Evolutionary conservation across 2,329 filamentous ascomycete genomes (phyloP), one percentile per base, ranked within the genome.

Genomic region (Scedosporium dehoogii): DNA sequence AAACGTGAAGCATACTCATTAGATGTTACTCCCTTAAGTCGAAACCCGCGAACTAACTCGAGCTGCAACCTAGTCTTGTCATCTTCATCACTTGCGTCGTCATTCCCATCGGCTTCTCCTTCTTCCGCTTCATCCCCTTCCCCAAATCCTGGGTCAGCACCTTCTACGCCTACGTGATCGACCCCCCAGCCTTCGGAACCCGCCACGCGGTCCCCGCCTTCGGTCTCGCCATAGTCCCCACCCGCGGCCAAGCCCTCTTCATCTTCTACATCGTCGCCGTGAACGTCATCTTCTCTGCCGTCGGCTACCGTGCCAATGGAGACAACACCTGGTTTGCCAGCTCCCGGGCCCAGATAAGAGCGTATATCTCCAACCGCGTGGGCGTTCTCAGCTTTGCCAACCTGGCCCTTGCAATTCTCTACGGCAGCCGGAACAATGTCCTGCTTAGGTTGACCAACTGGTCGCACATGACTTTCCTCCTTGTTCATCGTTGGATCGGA

Each of bases 401-500:
- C 7, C 58, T 78, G 0, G 74, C 78, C 0, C 65, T 82, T 0
- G 59, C 77, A 0, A 68, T 81, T 12, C 71, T 83, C 2, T 81
- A 77, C 61, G 72, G 75, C 0, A 70, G 74, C 0, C 70, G 80
- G 1, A 82, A 83, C 65, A 81, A 78, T 61, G 23, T 81, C 2
- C 71, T 81, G 0, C 72, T 82, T 0, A 78, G 74, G 70, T 48
- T 80, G 1, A 81, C 80, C 0, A 74, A 78, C 65, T 82, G 79
- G 79, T 75, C 72, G 0, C 76, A 80, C 64, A 73, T 74, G 0
- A 82, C 81, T 0, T 82, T 73, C 60, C 64, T 82, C 3, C 67
- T 82, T 0, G 70, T 82, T 0, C 80, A 84, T 64, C 73, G 79
- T 10, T 82, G 78, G 78, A 69, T 79, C 1, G 80, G 79, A 0